A percentile compares a stretch with the other conserved stretches of the same genome.
These are phyloP conservation scores for Poa annua DNA, from an alignment of 176 grass and related monocot genomes.

Conservation along the genomic window DNA sequence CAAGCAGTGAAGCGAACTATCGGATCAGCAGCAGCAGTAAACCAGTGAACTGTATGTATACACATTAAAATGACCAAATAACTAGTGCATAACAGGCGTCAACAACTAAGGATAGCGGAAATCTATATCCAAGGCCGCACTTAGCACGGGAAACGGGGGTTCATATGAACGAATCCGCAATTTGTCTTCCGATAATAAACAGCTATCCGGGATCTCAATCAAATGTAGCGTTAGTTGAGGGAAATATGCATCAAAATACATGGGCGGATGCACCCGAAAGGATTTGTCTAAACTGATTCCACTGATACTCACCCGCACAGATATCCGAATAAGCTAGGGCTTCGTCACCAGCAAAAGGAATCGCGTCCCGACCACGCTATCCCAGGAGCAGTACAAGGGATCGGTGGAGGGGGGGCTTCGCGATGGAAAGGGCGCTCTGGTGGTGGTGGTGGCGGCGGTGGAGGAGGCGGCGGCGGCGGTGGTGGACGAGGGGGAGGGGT, in stretches of 20 bases:
- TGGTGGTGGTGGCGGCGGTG: background rate
- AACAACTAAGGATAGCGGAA: background rate
- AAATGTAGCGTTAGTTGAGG: background rate
- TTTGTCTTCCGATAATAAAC: background rate
- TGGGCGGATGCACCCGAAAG: slow-evolving; percentile 7
- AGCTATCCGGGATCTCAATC: slow-evolving; percentile 10
- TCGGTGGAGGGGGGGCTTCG: background rate
- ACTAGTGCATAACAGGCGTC: background rate
- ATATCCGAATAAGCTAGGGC: slow-evolving; percentile 27
- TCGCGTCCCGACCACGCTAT: background rate
- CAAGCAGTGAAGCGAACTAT: background rate
- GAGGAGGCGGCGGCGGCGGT: background rate
- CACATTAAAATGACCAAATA: background rate
- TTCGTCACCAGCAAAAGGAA: background rate
- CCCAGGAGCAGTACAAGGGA: background rate
- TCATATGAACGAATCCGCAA: background rate
- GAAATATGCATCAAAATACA: background rate
- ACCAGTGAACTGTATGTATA: slow-evolving; percentile 1
- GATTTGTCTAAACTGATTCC: background rate
- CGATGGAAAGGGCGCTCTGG: background rate
- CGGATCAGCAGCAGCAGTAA: background rate
- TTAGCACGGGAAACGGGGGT: background rate
- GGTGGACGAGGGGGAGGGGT: background rate
- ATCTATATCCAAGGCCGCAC: background rate
- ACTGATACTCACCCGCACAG: background rate